phyloP scores from a whole-genome alignment of 2,329 filamentous ascomycete genomes.

The Pyricularia grisea region DNA sequence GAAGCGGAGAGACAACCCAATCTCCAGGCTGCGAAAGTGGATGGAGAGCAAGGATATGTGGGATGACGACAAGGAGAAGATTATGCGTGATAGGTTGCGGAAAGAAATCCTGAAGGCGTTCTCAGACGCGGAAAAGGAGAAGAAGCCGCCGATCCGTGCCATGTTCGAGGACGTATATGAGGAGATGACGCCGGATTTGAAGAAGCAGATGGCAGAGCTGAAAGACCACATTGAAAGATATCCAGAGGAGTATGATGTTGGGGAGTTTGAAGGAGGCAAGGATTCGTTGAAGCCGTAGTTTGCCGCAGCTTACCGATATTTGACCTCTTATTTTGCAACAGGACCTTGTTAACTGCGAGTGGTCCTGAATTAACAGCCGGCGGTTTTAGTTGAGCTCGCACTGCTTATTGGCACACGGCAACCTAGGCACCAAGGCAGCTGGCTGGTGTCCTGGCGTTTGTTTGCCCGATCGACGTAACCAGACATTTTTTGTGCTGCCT shows the following conservation, averaged over 20 bases:
- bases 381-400: background rate
- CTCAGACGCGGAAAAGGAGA: constrained; percentile 69
- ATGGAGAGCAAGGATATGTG: constrained; percentile 76
- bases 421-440: background rate
- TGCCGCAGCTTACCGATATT: background rate
- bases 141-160: constrained; percentile 60
- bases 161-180: constrained; percentile 91
- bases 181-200: constrained; percentile 53
- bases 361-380: background rate
- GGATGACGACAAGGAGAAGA: constrained; percentile 73
- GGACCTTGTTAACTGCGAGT: background rate
- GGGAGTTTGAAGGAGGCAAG: constrained; percentile 20
- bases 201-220: constrained; percentile 65
- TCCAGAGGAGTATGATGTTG: constrained; percentile 77
- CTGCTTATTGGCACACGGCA: background rate
- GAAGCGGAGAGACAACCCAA: constrained; percentile 43
- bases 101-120: constrained; percentile 73
- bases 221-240: constrained; percentile 73
- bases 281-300: constrained; percentile 17
- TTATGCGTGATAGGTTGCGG: constrained; percentile 22
- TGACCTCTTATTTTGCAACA: background rate
- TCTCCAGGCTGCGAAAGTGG: constrained; percentile 44
- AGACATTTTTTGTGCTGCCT: background rate
- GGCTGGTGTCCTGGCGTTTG: background rate
- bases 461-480: background rate